A percentile compares a stretch with the other conserved stretches of the same genome.
Conservation (phyloP, 2,329 filamentous ascomycete genomes). For the Pseudocercospora macadamiae region DNA sequence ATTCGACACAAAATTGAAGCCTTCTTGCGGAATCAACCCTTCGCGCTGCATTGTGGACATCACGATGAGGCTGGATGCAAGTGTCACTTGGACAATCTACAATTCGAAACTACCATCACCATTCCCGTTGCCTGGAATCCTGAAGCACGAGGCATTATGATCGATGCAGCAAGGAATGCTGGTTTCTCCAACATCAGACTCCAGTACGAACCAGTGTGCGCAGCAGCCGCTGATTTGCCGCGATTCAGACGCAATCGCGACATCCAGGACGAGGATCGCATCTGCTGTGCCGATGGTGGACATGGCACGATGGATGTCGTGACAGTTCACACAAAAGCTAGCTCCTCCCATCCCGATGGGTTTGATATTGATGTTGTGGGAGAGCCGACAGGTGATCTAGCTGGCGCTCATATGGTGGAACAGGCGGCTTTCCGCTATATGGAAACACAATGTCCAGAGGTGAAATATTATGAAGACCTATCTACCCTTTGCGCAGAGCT, state of each 20-base stretch:
- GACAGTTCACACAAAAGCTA: background rate
- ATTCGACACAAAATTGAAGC: background rate
- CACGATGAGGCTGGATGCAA: background rate
- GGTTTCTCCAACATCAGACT: background rate
- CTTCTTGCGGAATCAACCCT: background rate
- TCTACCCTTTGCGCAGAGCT: background rate
- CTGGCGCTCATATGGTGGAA: background rate
- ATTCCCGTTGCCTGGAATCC: background rate
- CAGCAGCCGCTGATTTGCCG: background rate
- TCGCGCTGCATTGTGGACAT: background rate
- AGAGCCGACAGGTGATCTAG: background rate
- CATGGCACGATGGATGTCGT: background rate
- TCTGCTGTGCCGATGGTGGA: constrained; percentile 1
- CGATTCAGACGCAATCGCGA: background rate
- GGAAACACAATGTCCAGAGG: background rate
- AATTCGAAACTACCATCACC: background rate
- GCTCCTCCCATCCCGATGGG: background rate
- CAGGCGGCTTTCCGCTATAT: background rate
- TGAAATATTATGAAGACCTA: background rate
- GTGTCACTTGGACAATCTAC: background rate
- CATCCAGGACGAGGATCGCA: background rate
- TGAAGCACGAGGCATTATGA: background rate
- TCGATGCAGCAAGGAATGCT: background rate
- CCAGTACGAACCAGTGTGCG: background rate
- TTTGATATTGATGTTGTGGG: background rate